Conservation (phyloP, 2,329 filamentous ascomycete species). For the Fusarium praegraminearum region DNA sequence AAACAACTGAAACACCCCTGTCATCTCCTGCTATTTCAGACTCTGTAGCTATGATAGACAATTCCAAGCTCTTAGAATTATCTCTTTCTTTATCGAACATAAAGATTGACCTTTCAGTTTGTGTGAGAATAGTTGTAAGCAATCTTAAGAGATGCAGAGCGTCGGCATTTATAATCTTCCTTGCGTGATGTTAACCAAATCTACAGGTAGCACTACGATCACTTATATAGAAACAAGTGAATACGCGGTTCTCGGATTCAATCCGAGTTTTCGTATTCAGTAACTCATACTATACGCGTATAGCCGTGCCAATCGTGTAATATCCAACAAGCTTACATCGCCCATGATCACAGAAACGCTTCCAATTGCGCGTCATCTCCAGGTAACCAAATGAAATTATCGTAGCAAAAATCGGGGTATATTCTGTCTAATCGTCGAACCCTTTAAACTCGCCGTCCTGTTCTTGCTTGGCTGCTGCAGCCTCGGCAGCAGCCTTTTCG, state of each 20-base stretch:
- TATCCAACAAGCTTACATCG: background rate
- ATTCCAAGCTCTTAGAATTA: background rate
- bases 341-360: too few species aligned
- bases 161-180: too few species aligned
- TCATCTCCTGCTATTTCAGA: background rate
- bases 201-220: background rate
- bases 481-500: conserved; percentile 53
- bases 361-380: conserved; percentile 9
- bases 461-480: conserved; percentile 49
- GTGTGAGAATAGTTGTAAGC: background rate
- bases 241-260: conserved; percentile 39
- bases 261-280: conserved; percentile 36
- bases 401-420: conserved; percentile 42
- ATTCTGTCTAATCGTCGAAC: conserved; percentile 62
- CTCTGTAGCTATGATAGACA: background rate
- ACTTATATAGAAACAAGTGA: background rate
- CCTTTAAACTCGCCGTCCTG: conserved; percentile 69
- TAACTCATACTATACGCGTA: conserved; percentile 31
- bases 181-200: too few species aligned
- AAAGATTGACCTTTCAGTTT: background rate
- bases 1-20: background rate
- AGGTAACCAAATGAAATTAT: background rate
- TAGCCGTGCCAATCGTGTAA: background rate
- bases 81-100: background rate
- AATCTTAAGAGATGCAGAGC: background rate